Conservation (phyloP, 768 basidiomycete species). For the Trametes meyenii region DNA sequence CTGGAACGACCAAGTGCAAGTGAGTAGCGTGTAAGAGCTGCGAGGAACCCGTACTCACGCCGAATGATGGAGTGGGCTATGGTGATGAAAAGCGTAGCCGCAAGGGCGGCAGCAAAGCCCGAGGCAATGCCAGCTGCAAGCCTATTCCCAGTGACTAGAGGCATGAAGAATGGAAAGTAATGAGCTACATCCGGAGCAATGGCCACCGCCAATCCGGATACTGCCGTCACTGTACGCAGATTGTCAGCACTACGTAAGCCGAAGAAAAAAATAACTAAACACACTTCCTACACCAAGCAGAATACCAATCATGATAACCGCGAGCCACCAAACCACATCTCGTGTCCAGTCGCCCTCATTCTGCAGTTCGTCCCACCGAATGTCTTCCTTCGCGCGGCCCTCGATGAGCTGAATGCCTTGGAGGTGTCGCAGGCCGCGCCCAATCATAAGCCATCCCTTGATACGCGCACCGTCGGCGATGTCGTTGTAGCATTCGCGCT, state of each 20-base stretch:
- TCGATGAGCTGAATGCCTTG: slow-evolving; percentile 71
- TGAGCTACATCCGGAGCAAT: slow-evolving; percentile 75
- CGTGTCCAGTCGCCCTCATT: slow-evolving; percentile 52
- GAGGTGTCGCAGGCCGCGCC: slow-evolving; percentile 64
- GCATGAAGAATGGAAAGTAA: slow-evolving; percentile 64
- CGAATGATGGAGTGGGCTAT: slow-evolving; percentile 54
- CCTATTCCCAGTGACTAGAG: slow-evolving; percentile 50
- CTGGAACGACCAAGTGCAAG: slow-evolving; percentile 36
- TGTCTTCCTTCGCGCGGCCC: slow-evolving; percentile 81
- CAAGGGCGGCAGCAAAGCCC: slow-evolving; percentile 67
- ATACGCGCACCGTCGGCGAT: slow-evolving; percentile 71
- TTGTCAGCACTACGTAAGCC: background rate
- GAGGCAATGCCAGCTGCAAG: slow-evolving; percentile 68
- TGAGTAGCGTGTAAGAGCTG: background rate
- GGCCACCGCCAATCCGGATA: slow-evolving; percentile 65
- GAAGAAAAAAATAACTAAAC: slow-evolving; percentile 33
- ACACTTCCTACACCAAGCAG: slow-evolving; percentile 63
- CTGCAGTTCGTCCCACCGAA: slow-evolving; percentile 79
- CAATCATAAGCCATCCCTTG: slow-evolving; percentile 80
- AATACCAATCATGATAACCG: slow-evolving; percentile 51
- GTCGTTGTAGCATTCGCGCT: slow-evolving; percentile 66
- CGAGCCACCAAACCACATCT: slow-evolving; percentile 63
- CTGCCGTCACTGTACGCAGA: slow-evolving; percentile 60
- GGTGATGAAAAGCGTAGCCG: slow-evolving; percentile 59
- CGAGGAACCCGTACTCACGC: slow-evolving; percentile 47